A percentile compares a stretch with the other conserved stretches of the same genome.
Conservation (phyloP, 1,284 basidiomycete genomes). For the Malassezia furfur region DNA sequence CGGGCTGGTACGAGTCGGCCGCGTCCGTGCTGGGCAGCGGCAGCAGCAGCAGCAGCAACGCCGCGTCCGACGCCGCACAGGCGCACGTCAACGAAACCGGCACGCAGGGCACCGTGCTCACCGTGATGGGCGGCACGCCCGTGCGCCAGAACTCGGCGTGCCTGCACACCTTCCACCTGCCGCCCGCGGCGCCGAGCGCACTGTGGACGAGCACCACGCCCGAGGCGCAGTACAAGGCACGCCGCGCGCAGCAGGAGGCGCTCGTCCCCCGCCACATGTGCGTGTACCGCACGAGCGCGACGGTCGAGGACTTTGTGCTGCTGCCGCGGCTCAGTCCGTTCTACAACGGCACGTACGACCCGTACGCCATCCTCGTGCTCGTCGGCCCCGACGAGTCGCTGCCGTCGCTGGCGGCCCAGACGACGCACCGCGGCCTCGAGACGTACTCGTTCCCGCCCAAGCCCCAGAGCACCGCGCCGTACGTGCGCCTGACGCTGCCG, state of each 20-base stretch:
- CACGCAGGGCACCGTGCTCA: constrained; percentile 50
- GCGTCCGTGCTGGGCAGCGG: not conserved
- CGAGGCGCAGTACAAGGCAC: constrained; percentile 49
- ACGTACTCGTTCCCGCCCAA: constrained; percentile 37
- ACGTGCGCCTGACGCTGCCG: constrained; percentile 28
- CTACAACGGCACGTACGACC: constrained; percentile 62
- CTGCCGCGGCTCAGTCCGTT: constrained; percentile 65
- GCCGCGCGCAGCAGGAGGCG: constrained; percentile 21
- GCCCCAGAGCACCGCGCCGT: not conserved
- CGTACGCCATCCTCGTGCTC: constrained; percentile 57
- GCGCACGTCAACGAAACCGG: not conserved
- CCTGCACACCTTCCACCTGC: constrained; percentile 63
- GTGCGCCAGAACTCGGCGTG: constrained; percentile 56
- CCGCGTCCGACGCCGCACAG: not conserved
- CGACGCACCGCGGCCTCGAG: constrained; percentile 32
- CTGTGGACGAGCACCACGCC: constrained; percentile 49
- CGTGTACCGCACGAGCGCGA: constrained; percentile 53
- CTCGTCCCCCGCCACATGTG: constrained; percentile 55
- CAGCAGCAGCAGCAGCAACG: not conserved
- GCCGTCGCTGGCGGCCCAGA: constrained; percentile 36
- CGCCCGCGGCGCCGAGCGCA: constrained; percentile 57
- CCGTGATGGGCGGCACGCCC: constrained; percentile 63
- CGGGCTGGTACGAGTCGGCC: constrained; percentile 29
- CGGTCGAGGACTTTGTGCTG: constrained; percentile 63
- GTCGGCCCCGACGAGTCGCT: constrained; percentile 30